Percentiles rank a stretch among this genome's conserved stretches.
Conservation (phyloP, 345 rosid species). For the Lenwebbia sp. region DNA sequence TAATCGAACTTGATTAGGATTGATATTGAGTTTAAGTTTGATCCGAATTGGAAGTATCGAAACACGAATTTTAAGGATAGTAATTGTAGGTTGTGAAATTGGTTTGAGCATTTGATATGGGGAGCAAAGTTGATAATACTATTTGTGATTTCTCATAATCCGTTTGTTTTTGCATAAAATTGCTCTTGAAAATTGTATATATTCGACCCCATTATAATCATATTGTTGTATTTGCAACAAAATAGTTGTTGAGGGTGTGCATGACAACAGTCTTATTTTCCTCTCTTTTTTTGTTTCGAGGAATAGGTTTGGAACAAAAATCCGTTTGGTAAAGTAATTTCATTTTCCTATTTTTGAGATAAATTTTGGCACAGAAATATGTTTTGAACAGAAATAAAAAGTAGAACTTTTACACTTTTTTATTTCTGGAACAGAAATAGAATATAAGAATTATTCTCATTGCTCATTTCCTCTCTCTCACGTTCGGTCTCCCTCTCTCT, state of each 20-base stretch:
- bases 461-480: too few species aligned
- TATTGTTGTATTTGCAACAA: neutral
- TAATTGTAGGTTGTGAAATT: neutral
- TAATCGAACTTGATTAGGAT: neutral
- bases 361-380: too few species aligned
- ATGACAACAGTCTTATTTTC: too few species aligned
- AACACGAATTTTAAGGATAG: neutral
- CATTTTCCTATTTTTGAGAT: too few species aligned
- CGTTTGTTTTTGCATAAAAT: neutral
- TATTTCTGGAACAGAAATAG: too few species aligned
- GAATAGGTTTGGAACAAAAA: too few species aligned
- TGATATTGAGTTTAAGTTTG: neutral
- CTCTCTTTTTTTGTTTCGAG: too few species aligned
- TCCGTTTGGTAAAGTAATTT: too few species aligned
- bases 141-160: neutral
- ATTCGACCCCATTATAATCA: neutral
- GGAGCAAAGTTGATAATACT: neutral
- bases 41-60: neutral
- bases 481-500: too few species aligned
- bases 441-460: too few species aligned
- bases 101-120: neutral
- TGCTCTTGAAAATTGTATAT: neutral
- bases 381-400: too few species aligned
- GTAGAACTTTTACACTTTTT: too few species aligned
- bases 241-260: neutral